These are phyloP conservation scores for Elongisporangium prolatum DNA, from an alignment of 352 stramenopile genomes.

Conservation along the genomic window DNA sequence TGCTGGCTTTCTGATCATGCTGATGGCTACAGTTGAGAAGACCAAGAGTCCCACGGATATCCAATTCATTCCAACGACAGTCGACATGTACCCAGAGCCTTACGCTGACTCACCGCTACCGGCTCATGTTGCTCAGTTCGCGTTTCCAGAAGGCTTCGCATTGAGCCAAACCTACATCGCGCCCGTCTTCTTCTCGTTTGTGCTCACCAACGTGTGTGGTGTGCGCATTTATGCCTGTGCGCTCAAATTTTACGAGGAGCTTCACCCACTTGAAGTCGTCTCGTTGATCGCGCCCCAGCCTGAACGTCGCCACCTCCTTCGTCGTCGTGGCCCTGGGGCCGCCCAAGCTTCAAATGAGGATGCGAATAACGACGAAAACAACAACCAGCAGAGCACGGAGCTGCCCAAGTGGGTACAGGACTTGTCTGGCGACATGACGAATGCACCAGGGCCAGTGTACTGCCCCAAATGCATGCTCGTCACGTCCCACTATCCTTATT, in stretches of 20 bases:
- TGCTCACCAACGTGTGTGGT: constrained; percentile 77
- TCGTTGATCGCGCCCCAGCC: constrained; percentile 57
- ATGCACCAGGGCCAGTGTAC: constrained; percentile 69
- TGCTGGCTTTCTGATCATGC: background rate
- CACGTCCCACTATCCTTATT: constrained; percentile 95
- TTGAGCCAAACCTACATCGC: constrained; percentile 50
- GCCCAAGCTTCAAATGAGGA: background rate
- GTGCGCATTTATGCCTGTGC: constrained; percentile 79
- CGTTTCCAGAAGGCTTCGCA: constrained; percentile 70
- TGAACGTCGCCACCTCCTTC: constrained; percentile 20
- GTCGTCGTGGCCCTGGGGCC: constrained; percentile 5
- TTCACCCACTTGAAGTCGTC: constrained; percentile 76
- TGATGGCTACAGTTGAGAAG: constrained; percentile 42
- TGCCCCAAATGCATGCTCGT: constrained; percentile 92
- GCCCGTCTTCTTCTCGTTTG: constrained; percentile 79
- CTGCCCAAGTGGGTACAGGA: constrained; percentile 73
- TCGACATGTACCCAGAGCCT: constrained; percentile 64
- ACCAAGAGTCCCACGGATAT: constrained; percentile 69
- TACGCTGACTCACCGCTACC: constrained; percentile 54
- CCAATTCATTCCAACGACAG: constrained; percentile 54
- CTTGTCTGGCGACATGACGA: constrained; percentile 37
- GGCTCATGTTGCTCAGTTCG: constrained; percentile 69
- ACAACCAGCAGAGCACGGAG: constrained; percentile 44
- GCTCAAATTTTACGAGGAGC: constrained; percentile 78
- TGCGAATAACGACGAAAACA: constrained; percentile 20